Conservation (phyloP, 1,284 basidiomycete species). For the Rhodotorula glutinis region DNA sequence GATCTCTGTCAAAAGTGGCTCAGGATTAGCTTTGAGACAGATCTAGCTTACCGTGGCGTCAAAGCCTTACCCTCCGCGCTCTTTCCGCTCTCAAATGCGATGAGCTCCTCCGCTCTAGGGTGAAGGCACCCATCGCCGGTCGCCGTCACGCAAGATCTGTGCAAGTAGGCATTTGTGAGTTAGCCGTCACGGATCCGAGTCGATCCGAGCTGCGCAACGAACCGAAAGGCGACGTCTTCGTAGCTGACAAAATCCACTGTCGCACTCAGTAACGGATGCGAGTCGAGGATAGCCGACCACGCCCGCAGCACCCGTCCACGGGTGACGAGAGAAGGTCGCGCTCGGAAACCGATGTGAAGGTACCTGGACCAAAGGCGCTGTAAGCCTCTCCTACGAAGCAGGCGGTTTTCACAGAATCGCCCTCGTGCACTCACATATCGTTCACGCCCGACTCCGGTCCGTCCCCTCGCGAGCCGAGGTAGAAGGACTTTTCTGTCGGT, state of each 20-base stretch:
- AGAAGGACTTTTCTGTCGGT: constrained; percentile 39
- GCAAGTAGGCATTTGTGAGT: background rate
- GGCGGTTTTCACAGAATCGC: no score
- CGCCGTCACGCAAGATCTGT: background rate
- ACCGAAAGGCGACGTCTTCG: constrained; percentile 65
- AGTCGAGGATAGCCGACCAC: constrained; percentile 65
- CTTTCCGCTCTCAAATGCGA: background rate
- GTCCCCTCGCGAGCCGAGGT: constrained; percentile 34
- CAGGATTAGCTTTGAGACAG: background rate
- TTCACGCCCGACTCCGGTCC: constrained; percentile 61
- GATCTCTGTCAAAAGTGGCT: constrained; percentile 46
- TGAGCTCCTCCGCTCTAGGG: background rate
- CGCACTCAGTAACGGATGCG: constrained; percentile 66
- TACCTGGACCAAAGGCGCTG: constrained; percentile 41
- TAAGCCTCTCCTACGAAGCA: no score
- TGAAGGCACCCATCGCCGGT: background rate
- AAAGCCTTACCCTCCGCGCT: background rate
- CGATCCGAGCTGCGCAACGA: constrained; percentile 40
- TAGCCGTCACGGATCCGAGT: background rate
- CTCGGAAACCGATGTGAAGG: constrained; percentile 60
- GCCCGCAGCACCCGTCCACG: constrained; percentile 57
- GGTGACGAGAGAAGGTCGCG: constrained; percentile 52
- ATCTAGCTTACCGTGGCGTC: background rate
- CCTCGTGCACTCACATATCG: constrained; percentile 67
- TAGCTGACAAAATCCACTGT: constrained; percentile 55